phyloP scores from a whole-genome alignment of 345 rosid genomes.

The Eucalyptus paniculata region DNA sequence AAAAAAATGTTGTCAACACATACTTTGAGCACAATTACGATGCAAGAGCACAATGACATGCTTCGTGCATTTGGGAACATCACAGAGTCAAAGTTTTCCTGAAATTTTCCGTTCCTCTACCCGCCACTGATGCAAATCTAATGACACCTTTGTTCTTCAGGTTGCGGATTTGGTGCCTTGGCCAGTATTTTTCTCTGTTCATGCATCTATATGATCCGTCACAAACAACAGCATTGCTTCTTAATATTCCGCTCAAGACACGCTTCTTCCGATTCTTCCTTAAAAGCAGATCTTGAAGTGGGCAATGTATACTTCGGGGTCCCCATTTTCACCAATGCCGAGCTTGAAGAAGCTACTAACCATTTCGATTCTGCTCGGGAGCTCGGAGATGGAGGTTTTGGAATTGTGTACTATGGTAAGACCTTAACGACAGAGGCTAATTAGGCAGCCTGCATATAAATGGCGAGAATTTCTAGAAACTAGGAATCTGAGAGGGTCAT shows the following conservation, averaged over 20 bases:
- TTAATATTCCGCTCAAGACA: conserved; percentile 12
- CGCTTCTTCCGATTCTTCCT: neutral
- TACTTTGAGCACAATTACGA: neutral
- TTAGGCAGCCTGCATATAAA: neutral
- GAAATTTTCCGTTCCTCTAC: neutral
- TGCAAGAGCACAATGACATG: neutral
- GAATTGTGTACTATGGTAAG: conserved; percentile 60
- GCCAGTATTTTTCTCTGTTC: neutral
- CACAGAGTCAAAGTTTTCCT: neutral
- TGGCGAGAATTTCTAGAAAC: neutral
- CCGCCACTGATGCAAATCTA: neutral
- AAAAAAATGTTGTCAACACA: neutral
- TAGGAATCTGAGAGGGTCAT: neutral
- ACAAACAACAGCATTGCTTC: conserved; percentile 4
- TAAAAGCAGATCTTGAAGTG: conserved; percentile 16
- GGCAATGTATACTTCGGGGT: conserved; percentile 22
- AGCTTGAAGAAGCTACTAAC: conserved; percentile 58
- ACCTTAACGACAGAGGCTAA: neutral
- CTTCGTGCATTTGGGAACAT: no score
- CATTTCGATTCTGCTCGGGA: conserved; percentile 27
- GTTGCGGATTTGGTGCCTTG: conserved; percentile 23
- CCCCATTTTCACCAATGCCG: conserved; percentile 38
- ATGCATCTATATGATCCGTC: neutral
- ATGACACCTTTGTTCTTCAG: neutral
- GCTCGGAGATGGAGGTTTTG: conserved; percentile 73